Percentiles rank a stretch among this genome's conserved stretches.
phyloP scores from a whole-genome alignment of 73 alveolate species.

The Stentor coeruleus region DNA sequence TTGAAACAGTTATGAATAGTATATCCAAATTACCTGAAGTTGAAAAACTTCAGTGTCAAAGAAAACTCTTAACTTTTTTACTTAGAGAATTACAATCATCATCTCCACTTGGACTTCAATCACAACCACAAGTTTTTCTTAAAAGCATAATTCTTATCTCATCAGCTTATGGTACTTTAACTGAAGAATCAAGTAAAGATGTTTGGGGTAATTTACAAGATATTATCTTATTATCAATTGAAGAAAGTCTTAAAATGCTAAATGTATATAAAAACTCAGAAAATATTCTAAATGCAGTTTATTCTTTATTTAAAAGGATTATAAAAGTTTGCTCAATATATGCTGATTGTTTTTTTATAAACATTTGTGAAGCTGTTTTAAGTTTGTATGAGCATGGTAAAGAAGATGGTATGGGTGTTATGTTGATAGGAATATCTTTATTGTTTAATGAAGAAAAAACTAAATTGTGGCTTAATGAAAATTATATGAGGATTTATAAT shows the following conservation, averaged over 20 bases:
- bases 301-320: not conserved
- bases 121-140: not conserved
- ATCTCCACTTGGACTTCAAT: not conserved
- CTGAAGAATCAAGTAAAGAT: not conserved
- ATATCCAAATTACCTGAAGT: not conserved
- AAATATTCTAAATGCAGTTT: not conserved
- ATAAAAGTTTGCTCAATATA: not conserved
- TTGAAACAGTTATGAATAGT: not conserved
- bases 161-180: not conserved
- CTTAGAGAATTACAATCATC: not conserved
- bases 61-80: not conserved
- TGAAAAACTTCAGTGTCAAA: not conserved
- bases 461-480: not conserved
- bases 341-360: not conserved
- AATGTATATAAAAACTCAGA: not conserved
- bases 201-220: not conserved
- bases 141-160: not conserved
- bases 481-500: not conserved
- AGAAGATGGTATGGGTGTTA: slow-evolving; percentile 3
- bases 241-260: not conserved
- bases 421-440: not conserved
- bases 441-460: not conserved
- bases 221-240: not conserved
- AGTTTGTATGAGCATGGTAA: not conserved
- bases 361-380: not conserved